A percentile compares a stretch with the other conserved stretches of the same genome.
phyloP scores from a whole-genome alignment of 2,329 filamentous ascomycete species.

The Neopestalotiopsis rosae region DNA sequence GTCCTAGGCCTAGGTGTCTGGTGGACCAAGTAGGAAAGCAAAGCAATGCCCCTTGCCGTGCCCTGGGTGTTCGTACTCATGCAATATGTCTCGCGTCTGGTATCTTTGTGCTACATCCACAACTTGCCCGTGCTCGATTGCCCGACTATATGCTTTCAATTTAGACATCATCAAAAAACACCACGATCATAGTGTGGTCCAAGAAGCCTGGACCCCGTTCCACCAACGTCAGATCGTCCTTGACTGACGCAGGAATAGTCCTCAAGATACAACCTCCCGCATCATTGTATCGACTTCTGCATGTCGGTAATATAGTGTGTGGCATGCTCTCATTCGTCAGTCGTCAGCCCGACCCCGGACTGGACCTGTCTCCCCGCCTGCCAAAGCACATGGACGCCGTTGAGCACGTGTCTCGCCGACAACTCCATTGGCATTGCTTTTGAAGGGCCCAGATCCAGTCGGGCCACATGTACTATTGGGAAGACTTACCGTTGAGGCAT shows the following conservation, averaged over 20 bases:
- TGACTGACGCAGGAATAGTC: slow-evolving; percentile 1
- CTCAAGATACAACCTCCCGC: not conserved
- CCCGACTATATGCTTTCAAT: not conserved
- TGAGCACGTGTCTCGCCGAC: slow-evolving; percentile 16
- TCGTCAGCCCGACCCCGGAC: slow-evolving; percentile 32
- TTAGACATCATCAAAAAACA: not conserved
- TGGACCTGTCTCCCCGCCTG: slow-evolving; percentile 25
- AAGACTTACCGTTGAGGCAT: not conserved
- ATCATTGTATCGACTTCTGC: slow-evolving; percentile 32
- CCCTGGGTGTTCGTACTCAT: not conserved
- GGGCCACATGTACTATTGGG: not conserved
- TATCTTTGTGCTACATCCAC: not conserved
- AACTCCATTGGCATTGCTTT: not conserved
- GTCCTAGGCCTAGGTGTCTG: not conserved
- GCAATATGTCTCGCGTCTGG: not conserved
- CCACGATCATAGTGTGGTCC: not conserved
- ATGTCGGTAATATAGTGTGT: slow-evolving; percentile 34
- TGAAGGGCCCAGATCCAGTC: not conserved
- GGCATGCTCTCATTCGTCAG: slow-evolving; percentile 37
- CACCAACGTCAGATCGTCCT: slow-evolving; percentile 10
- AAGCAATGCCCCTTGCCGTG: not conserved
- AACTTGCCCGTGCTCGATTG: not conserved
- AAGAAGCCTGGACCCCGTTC: not conserved
- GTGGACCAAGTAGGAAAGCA: not conserved
- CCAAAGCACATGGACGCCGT: slow-evolving; percentile 30